Conservation (phyloP, 2,329 filamentous ascomycete genomes). For the Reticulascus tulasneorum region DNA sequence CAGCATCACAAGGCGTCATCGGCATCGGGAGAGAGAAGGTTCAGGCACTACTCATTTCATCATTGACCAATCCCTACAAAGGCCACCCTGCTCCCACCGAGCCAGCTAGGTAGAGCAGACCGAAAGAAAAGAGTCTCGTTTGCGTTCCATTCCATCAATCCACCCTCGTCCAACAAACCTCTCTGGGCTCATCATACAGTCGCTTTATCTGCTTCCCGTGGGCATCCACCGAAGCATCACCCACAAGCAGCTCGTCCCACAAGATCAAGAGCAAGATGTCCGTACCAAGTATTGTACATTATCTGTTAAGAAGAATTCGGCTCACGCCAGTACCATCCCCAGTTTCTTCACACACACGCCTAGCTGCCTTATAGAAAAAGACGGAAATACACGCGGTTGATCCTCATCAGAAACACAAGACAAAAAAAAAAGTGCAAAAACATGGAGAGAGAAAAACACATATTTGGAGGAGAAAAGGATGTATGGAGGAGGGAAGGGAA, state of each 20-base stretch:
- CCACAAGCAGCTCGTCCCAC: constrained; percentile 6
- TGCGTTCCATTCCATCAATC: background rate
- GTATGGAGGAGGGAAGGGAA: too few species aligned
- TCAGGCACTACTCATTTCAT: constrained; percentile 11
- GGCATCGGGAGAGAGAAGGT: background rate
- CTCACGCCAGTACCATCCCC: constrained; percentile 3
- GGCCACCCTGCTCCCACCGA: background rate
- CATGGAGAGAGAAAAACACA: constrained; percentile 2
- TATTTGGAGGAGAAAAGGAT: too few species aligned
- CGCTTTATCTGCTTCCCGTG: background rate
- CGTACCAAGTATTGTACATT: constrained; percentile 14
- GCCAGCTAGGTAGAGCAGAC: constrained; percentile 4
- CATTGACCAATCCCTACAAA: constrained; percentile 9
- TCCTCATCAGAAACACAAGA: background rate
- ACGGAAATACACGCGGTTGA: constrained; percentile 1
- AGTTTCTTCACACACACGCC: constrained; percentile 3
- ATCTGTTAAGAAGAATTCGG: constrained; percentile 7
- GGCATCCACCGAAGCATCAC: constrained; percentile 1
- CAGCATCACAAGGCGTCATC: too few species aligned
- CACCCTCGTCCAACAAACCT: background rate
- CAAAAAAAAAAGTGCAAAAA: constrained; percentile 1
- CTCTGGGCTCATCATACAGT: constrained; percentile 1
- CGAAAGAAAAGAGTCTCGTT: background rate
- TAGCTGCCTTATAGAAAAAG: constrained; percentile 11
- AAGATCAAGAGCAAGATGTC: background rate